These are phyloP conservation scores for Amyloporia xantha DNA, from an alignment of 768 basidiomycete species.

Conservation along the genomic window DNA sequence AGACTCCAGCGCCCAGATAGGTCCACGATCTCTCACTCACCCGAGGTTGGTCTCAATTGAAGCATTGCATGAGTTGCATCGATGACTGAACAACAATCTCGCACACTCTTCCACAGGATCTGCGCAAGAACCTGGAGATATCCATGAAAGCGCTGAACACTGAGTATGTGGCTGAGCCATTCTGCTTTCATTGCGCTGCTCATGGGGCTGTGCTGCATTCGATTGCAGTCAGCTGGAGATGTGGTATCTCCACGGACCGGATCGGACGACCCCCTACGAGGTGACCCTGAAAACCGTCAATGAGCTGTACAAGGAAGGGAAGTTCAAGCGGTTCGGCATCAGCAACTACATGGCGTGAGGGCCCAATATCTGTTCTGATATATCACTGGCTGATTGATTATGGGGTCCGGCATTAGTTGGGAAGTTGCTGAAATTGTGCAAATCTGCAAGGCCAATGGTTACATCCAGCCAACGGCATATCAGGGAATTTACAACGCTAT, in stretches of 20 bases:
- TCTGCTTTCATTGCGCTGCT: background rate
- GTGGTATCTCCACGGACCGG: conserved; percentile 41
- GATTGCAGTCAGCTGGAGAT: conserved; percentile 29
- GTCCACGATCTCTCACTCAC: conserved; percentile 14
- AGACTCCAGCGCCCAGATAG: conserved; percentile 1
- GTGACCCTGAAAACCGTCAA: conserved; percentile 40
- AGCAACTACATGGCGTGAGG: conserved; percentile 37
- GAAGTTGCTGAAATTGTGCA: conserved; percentile 39
- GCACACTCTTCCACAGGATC: conserved; percentile 16
- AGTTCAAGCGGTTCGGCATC: conserved; percentile 40
- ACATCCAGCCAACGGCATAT: conserved; percentile 41
- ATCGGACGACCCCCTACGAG: conserved; percentile 36
- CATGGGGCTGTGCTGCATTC: background rate
- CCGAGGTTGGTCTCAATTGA: conserved; percentile 10
- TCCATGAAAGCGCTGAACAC: conserved; percentile 40
- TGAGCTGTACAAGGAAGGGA: conserved; percentile 42
- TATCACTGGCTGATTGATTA: background rate
- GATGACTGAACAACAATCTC: too few species aligned
- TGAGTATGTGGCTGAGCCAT: conserved; percentile 27
- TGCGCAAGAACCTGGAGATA: conserved; percentile 28
- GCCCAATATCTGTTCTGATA: background rate
- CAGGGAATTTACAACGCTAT: conserved; percentile 43
- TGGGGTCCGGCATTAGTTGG: conserved; percentile 17
- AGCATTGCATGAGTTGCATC: too few species aligned
- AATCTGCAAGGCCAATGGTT: conserved; percentile 36